Base-by-base conservation (phyloP, 1,284 basidiomycete species). In the Afroboletus lepidellus region DNA sequence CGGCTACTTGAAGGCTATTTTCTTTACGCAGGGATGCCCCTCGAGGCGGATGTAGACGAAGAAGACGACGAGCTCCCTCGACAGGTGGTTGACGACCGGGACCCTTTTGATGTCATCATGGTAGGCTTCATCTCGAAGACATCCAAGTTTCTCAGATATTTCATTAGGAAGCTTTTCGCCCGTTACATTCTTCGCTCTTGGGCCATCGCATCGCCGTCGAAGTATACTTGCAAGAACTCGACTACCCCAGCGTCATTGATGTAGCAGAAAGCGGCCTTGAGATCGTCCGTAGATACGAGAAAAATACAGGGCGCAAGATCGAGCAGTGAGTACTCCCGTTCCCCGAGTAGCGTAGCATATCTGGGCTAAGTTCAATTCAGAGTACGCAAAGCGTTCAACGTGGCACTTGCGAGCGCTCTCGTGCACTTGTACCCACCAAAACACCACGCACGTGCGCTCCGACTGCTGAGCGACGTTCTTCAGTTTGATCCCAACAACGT, bases 401-500 rank as follows among this genome's bases (percentile, higher is more conserved):
- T 81, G 8, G 74, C 78, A 7, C 76, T 94, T 13, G 83, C 83
- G 1, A 85, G 80, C 0, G 86, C 91, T 4, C 77, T 97, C 16
- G 90, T 94, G 1, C 88, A 97, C 59, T 77, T 90, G 48, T 92
- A 85, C 69, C 85, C 95, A 11, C 96, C 96, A 0, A 94, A 94
- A 63, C 87, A 98, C 62, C 96, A 99, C 66, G 62, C 75, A 13
- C 84, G 87, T 41, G 95, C 96, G 1, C 73, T 87, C 27, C 73
- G 80, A 13, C 77, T 96, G 7, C 75, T 96, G 24, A 81, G 91
- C 32, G 80, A 83, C 3, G 79, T 95, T 5, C 78, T 98, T 5
- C 60, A 74, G 1, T 68, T 77, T 42, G 80, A 87, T 36, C 79
- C 87, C 0, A 65, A 79, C 41, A 87, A 94, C 61, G 72, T 84